These are phyloP conservation scores for Pseudocercospora cruenta DNA, from an alignment of 2,329 filamentous ascomycete genomes.

Conservation along the genomic window DNA sequence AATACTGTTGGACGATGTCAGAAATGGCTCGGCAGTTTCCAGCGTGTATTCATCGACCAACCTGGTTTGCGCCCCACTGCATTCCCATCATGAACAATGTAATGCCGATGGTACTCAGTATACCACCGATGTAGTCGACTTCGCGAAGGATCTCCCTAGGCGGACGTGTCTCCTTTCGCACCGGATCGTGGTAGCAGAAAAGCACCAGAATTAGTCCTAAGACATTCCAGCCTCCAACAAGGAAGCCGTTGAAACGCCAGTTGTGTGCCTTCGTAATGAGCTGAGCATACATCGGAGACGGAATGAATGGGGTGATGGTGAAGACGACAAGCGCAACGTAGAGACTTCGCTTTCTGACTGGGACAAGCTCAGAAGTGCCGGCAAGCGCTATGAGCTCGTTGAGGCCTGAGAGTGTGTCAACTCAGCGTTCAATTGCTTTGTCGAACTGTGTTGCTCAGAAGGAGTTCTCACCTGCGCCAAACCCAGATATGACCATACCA, in stretches of 20 bases:
- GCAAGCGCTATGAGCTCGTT: conserved; percentile 68
- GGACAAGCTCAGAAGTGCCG: conserved; percentile 69
- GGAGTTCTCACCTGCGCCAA: conserved; percentile 66
- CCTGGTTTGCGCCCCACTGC: conserved; percentile 32
- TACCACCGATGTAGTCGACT: conserved; percentile 57
- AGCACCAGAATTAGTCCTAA: conserved; percentile 55
- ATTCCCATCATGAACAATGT: conserved; percentile 55
- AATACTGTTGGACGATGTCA: conserved; percentile 28
- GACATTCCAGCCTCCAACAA: conserved; percentile 58
- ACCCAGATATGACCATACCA: conserved; percentile 64
- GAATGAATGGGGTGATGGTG: conserved; percentile 65
- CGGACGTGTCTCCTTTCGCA: conserved; percentile 44
- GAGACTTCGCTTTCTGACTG: conserved; percentile 64
- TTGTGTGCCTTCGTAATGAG: conserved; percentile 54
- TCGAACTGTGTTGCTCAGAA: not conserved
- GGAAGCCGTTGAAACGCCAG: conserved; percentile 60
- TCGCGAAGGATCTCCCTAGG: conserved; percentile 47
- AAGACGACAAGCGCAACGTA: conserved; percentile 65
- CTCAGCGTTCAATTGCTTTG: not conserved
- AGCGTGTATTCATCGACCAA: not conserved
- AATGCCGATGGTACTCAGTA: conserved; percentile 55
- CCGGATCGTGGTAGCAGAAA: conserved; percentile 59
- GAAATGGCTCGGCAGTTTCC: not conserved
- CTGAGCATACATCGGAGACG: conserved; percentile 65
- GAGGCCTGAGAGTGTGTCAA: not conserved